Evolutionary conservation across 495 filamentous ascomycete species (phyloP).

Genomic region (Immersiella caudata): DNA sequence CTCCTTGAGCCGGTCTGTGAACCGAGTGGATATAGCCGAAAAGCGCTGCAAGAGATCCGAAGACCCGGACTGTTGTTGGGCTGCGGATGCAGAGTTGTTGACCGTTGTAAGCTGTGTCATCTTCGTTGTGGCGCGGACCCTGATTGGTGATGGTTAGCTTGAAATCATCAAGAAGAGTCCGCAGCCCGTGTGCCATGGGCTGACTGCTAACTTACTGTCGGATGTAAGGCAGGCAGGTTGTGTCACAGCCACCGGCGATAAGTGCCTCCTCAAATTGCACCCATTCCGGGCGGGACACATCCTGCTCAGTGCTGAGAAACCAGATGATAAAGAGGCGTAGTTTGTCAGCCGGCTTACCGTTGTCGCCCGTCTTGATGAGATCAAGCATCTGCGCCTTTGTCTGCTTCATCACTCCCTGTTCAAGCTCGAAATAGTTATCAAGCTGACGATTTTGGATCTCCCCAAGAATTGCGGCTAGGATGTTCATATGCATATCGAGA

Average conservation of each 20-base stretch:
- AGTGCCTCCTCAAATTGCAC: slow-evolving; percentile 86
- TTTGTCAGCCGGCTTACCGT: slow-evolving; percentile 86
- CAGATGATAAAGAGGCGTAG: slow-evolving; percentile 94
- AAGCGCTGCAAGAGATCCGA: slow-evolving; percentile 87
- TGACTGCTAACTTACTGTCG: slow-evolving; percentile 61
- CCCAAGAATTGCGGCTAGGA: slow-evolving; percentile 35
- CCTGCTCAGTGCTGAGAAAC: slow-evolving; percentile 93
- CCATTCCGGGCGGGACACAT: slow-evolving; percentile 80
- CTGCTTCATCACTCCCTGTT: slow-evolving; percentile 92
- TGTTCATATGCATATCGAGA: slow-evolving; percentile 98
- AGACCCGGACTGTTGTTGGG: slow-evolving; percentile 57
- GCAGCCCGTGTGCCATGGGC: not conserved
- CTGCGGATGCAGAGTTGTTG: slow-evolving; percentile 63
- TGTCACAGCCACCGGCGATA: slow-evolving; percentile 70
- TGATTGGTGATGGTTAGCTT: slow-evolving; percentile 43
- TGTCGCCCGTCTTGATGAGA: slow-evolving; percentile 75
- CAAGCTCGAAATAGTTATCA: slow-evolving; percentile 94
- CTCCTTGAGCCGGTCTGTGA: slow-evolving; percentile 93
- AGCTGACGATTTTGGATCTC: slow-evolving; percentile 71
- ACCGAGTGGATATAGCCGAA: slow-evolving; percentile 80
- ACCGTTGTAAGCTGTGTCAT: slow-evolving; percentile 97
- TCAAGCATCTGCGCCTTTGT: slow-evolving; percentile 89
- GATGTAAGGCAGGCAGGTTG: slow-evolving; percentile 79
- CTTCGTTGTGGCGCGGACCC: slow-evolving; percentile 91
- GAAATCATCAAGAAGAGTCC: no score